Evolutionary conservation across 805 yeast species (phyloP).

Genomic region (Zygotorulaspora sp.): DNA sequence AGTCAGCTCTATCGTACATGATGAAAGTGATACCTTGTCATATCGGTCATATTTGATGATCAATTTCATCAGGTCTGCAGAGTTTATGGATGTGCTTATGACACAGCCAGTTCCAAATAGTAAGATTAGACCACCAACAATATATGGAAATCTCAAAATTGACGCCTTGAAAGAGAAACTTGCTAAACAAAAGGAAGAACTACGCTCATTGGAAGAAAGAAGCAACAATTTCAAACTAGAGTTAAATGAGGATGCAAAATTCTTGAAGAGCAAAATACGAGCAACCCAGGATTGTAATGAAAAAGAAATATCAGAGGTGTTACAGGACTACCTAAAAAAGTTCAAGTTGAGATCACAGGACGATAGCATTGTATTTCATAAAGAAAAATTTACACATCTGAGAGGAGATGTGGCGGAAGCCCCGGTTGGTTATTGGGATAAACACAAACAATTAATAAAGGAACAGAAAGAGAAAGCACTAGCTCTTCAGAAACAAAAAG

Average conservation of each 20-base stretch:
- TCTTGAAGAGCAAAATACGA: slow-evolving; percentile 12
- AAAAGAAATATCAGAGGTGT: slow-evolving; percentile 4
- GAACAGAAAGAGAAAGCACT: slow-evolving; percentile 13
- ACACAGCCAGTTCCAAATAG: slow-evolving; percentile 23
- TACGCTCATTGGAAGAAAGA: slow-evolving; percentile 6
- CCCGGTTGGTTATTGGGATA: slow-evolving; percentile 32
- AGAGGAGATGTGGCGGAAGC: slow-evolving; percentile 26
- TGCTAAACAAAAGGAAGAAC: slow-evolving; percentile 14
- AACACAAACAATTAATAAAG: slow-evolving; percentile 16
- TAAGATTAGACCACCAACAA: slow-evolving; percentile 20
- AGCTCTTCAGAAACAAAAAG: slow-evolving; percentile 12
- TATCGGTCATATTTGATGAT: slow-evolving; percentile 26
- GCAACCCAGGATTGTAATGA: slow-evolving; percentile 4
- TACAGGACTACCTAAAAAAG: slow-evolving; percentile 14
- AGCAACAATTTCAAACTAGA: slow-evolving; percentile 8
- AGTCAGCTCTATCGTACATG: slow-evolving; percentile 27
- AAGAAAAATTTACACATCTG: slow-evolving; percentile 18
- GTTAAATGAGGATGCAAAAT: slow-evolving; percentile 5
- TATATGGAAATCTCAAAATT: slow-evolving; percentile 10
- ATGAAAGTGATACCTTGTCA: slow-evolving; percentile 35
- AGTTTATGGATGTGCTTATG: slow-evolving; percentile 24
- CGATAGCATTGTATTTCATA: slow-evolving; percentile 18
- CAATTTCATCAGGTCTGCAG: slow-evolving; percentile 24
- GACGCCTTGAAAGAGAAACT: slow-evolving; percentile 13
- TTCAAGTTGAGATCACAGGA: slow-evolving; percentile 17